Percentiles rank a stretch among this genome's conserved stretches.
Evolutionary conservation across 108 stramenopile genomes (phyloP).

Genomic region (Skeletonema grethae): DNA sequence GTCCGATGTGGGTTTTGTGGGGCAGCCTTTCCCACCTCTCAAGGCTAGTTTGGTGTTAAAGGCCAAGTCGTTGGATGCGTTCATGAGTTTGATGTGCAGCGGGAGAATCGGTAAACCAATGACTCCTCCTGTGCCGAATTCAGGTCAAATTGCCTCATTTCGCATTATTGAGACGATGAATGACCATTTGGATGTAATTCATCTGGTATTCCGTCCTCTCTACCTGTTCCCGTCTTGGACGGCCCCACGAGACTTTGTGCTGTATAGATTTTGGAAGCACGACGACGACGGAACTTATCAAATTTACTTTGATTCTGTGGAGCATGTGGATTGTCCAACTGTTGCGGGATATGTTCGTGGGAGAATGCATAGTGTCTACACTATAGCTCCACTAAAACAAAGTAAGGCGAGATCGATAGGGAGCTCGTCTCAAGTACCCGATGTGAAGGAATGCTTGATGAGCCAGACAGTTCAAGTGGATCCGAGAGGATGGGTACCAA

Average conservation of each 20-base stretch:
- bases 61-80: conserved; percentile 74
- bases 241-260: conserved; percentile 86
- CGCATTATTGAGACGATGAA: conserved; percentile 85
- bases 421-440: background rate
- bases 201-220: conserved; percentile 79
- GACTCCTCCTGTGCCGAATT: conserved; percentile 50
- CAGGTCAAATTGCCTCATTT: conserved; percentile 75
- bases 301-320: conserved; percentile 79
- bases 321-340: conserved; percentile 78
- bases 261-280: conserved; percentile 88
- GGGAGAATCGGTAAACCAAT: conserved; percentile 39
- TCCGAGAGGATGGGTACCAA: conserved; percentile 91
- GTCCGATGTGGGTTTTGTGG: conserved; percentile 42
- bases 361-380: conserved; percentile 83
- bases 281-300: conserved; percentile 90
- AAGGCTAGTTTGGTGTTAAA: conserved; percentile 73
- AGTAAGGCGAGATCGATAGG: conserved; percentile 26
- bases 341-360: conserved; percentile 80
- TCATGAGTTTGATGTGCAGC: conserved; percentile 84
- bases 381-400: conserved; percentile 69
- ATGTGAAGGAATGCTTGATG: conserved; percentile 77
- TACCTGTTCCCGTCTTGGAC: conserved; percentile 92
- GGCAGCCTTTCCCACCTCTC: conserved; percentile 65
- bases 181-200: conserved; percentile 90
- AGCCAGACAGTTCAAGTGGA: conserved; percentile 88